phyloP scores from a whole-genome alignment of 2,329 filamentous ascomycete genomes.

The Pseudogymnoascus sp. region DNA sequence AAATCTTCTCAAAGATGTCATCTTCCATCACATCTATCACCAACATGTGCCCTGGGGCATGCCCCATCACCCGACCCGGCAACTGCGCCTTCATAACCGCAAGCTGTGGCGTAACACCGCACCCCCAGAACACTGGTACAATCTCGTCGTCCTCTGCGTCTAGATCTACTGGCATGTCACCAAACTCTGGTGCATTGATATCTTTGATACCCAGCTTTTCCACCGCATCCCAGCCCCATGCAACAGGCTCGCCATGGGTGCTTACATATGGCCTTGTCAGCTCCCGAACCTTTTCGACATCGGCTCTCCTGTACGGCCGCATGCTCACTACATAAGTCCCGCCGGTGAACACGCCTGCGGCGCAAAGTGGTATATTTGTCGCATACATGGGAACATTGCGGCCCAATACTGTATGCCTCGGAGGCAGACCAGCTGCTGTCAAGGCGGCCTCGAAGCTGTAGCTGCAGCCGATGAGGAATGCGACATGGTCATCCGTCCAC shows the following conservation, averaged over 20 bases:
- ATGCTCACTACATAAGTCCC: slow-evolving; percentile 55
- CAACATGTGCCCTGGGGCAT: slow-evolving; percentile 56
- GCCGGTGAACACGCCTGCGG: slow-evolving; percentile 49
- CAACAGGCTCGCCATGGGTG: slow-evolving; percentile 58
- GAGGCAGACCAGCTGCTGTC: slow-evolving; percentile 39
- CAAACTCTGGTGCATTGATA: slow-evolving; percentile 48
- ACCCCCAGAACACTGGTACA: slow-evolving; percentile 55
- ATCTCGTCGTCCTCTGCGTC: slow-evolving; percentile 37
- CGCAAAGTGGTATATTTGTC: slow-evolving; percentile 46
- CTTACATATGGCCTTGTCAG: slow-evolving; percentile 47
- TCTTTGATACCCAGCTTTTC: slow-evolving; percentile 45
- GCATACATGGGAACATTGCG: slow-evolving; percentile 56
- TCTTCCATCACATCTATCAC: slow-evolving; percentile 44
- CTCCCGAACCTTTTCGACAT: slow-evolving; percentile 45
- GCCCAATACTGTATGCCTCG: slow-evolving; percentile 40
- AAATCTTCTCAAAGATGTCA: slow-evolving; percentile 26
- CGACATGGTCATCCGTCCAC: slow-evolving; percentile 53
- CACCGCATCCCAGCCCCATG: slow-evolving; percentile 55
- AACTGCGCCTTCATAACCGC: slow-evolving; percentile 50
- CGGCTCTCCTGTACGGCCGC: slow-evolving; percentile 45
- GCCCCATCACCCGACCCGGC: slow-evolving; percentile 50
- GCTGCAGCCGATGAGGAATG: slow-evolving; percentile 56
- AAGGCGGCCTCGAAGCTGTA: slow-evolving; percentile 57
- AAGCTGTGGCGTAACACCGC: slow-evolving; percentile 59
- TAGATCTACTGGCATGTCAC: slow-evolving; percentile 37